Percentiles rank a stretch among this genome's conserved stretches.
phyloP scores from a whole-genome alignment of 768 basidiomycete genomes.

The Fistulinella prunicolor region DNA sequence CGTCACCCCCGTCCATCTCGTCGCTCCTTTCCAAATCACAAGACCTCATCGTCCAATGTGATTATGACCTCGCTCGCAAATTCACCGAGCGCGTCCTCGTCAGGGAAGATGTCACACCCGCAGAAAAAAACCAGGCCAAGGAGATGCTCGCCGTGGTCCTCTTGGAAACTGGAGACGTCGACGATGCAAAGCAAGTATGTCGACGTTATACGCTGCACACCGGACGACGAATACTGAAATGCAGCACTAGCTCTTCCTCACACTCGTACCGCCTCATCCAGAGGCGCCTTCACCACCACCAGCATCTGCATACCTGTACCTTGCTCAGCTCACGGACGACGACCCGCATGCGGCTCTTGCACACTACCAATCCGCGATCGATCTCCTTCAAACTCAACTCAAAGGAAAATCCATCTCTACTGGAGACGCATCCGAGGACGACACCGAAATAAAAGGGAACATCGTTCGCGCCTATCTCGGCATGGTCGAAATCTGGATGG shows the following conservation, averaged over 20 bases:
- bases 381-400: conserved; percentile 61
- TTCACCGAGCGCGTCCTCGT: conserved; percentile 70
- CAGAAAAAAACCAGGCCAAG: conserved; percentile 61
- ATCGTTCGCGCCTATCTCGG: conserved; percentile 79
- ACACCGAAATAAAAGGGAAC: conserved; percentile 56
- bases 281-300: conserved; percentile 58
- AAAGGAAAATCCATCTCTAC: conserved; percentile 66
- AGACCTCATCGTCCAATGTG: conserved; percentile 76
- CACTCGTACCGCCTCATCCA: conserved; percentile 55
- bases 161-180: conserved; percentile 76
- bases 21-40: conserved; percentile 76
- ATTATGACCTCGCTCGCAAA: conserved; percentile 75
- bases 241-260: conserved; percentile 56
- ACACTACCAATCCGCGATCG: conserved; percentile 80
- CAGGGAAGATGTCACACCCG: conserved; percentile 40
- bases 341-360: conserved; percentile 70
- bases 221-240: too few species aligned
- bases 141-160: conserved; percentile 80
- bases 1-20: conserved; percentile 42
- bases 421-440: conserved; percentile 32
- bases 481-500: conserved; percentile 97
- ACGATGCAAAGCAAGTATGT: conserved; percentile 66
- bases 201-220: too few species aligned
- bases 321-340: conserved; percentile 79
- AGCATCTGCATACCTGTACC: conserved; percentile 81